phyloP scores from a whole-genome alignment of 1,284 basidiomycete genomes.

The Omphalotus olearius region DNA sequence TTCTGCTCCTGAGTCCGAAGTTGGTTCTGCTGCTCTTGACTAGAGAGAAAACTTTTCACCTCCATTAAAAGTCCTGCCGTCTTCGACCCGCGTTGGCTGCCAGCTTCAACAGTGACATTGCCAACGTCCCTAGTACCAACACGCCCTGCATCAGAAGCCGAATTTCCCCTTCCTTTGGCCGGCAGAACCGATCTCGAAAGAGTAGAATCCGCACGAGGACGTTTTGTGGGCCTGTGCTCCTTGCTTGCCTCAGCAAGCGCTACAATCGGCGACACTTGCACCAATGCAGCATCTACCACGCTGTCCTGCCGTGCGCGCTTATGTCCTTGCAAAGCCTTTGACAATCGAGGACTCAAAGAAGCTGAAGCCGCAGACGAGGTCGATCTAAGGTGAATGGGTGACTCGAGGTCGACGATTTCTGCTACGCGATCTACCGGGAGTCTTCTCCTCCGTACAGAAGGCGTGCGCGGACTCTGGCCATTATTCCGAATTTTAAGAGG shows the following conservation, averaged over 20 bases:
- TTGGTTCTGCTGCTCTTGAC: not conserved
- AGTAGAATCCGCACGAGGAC: not conserved
- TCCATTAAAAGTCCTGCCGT: not conserved
- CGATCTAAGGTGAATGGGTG: constrained; percentile 1
- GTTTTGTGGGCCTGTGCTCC: not conserved
- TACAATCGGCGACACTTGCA: not conserved
- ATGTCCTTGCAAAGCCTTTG: not conserved
- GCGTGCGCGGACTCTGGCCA: not conserved
- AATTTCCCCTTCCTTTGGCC: not conserved
- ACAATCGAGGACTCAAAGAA: not conserved
- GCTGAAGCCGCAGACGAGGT: not conserved
- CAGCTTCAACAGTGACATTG: too few species aligned
- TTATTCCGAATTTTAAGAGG: not conserved
- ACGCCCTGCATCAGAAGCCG: not conserved
- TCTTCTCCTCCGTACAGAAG: not conserved
- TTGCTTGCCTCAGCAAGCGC: not conserved
- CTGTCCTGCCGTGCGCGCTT: not conserved
- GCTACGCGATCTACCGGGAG: not conserved
- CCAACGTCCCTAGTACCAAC: too few species aligned
- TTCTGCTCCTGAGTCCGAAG: not conserved
- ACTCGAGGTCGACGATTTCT: not conserved
- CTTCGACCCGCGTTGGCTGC: not conserved
- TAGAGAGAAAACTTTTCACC: constrained; percentile 2
- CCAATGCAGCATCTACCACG: not conserved
- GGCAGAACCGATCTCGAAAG: too few species aligned